Evolutionary conservation across 768 basidiomycete genomes (phyloP).

Genomic region (Cystofilobasidium bisporidii): DNA sequence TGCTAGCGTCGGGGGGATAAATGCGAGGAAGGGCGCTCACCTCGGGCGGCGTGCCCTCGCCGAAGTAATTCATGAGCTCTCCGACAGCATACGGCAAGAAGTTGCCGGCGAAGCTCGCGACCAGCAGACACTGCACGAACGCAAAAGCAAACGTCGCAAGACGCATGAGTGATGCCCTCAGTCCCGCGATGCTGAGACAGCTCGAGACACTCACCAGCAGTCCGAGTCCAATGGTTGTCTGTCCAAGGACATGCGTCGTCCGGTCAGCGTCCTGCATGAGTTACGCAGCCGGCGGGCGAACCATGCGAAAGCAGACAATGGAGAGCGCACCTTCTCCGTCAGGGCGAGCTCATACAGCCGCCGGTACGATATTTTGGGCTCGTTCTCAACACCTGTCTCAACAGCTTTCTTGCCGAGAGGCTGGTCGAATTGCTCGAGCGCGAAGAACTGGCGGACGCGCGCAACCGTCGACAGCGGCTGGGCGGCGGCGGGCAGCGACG

Average conservation of each 20-base stretch:
- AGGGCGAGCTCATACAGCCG: constrained; percentile 17
- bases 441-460: constrained; percentile 1
- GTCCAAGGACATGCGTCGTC: not conserved
- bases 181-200: too few relatives aligned
- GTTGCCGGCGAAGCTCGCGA: constrained; percentile 20
- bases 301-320: not conserved
- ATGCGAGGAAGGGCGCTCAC: not conserved
- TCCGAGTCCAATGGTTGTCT: constrained; percentile 16
- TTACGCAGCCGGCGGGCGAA: not conserved
- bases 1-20: too few relatives aligned
- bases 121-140: constrained; percentile 7
- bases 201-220: not conserved
- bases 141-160: too few relatives aligned
- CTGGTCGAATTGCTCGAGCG: constrained; percentile 10
- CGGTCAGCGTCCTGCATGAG: too few relatives aligned
- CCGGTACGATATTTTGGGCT: constrained; percentile 13
- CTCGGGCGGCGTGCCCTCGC: constrained; percentile 8
- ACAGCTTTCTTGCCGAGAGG: not conserved
- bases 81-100: constrained; percentile 19
- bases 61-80: constrained; percentile 27
- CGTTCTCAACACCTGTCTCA: not conserved
- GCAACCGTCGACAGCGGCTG: not conserved
- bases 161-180: too few relatives aligned
- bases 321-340: constrained; percentile 20
- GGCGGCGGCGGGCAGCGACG: not conserved